These are phyloP conservation scores for Colletotrichum sublineola DNA, from an alignment of 2,329 filamentous ascomycete genomes.

Conservation along the genomic window DNA sequence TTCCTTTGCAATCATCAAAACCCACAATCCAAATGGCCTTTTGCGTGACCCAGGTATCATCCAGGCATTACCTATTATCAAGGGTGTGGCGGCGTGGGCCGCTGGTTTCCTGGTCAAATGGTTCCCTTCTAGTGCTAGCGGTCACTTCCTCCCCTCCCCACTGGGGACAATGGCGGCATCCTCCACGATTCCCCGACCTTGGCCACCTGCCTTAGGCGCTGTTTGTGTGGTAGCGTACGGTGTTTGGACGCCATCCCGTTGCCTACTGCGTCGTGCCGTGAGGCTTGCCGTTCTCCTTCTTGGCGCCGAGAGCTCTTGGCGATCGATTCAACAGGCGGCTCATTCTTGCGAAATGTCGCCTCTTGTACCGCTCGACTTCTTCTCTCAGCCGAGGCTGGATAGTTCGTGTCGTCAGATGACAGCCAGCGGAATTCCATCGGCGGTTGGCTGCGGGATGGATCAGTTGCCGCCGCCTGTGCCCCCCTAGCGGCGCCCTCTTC, in stretches of 20 bases:
- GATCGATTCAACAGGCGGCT: slow-evolving; percentile 34
- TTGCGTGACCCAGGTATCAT: background rate
- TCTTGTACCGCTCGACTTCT: background rate
- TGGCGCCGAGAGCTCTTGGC: slow-evolving; percentile 37
- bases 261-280: background rate
- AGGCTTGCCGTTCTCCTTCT: slow-evolving; percentile 10
- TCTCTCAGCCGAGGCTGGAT: background rate
- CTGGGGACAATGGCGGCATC: background rate
- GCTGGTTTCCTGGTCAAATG: background rate
- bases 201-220: slow-evolving; percentile 29
- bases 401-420: background rate
- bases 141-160: background rate
- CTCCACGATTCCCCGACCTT: slow-evolving; percentile 31
- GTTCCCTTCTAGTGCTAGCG: background rate
- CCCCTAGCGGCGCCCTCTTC: background rate
- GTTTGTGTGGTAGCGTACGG: slow-evolving; percentile 29
- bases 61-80: slow-evolving; percentile 27
- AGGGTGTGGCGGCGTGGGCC: slow-evolving; percentile 19
- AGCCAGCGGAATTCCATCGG: background rate
- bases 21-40: slow-evolving; percentile 14
- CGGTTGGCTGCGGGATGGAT: slow-evolving; percentile 21
- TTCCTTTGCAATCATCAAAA: slow-evolving; percentile 37
- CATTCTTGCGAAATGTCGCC: background rate
- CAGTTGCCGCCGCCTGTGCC: slow-evolving; percentile 5
- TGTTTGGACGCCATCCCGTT: slow-evolving; percentile 27